These are phyloP conservation scores for Hypoxylon rubiginosum DNA, from an alignment of 2,329 filamentous ascomycete species.

Conservation along the genomic window DNA sequence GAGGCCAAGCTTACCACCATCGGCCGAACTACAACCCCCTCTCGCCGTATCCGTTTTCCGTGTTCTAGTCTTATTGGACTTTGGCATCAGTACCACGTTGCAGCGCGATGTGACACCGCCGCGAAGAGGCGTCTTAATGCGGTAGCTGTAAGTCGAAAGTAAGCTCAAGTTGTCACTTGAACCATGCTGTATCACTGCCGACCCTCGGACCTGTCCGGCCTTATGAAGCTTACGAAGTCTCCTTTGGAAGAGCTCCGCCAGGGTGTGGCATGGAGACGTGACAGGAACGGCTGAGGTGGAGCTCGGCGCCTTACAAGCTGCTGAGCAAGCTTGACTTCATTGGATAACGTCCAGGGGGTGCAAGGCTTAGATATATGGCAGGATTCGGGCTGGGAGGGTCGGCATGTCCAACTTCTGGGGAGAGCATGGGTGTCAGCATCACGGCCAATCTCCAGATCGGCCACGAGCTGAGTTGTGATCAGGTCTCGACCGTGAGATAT, in stretches of 20 bases:
- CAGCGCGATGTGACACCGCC: conserved; percentile 42
- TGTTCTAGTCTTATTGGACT: conserved; percentile 34
- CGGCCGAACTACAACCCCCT: conserved; percentile 31
- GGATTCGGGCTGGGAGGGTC: conserved; percentile 35
- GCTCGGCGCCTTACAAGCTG: conserved; percentile 46
- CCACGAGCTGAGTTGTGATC: conserved; percentile 37
- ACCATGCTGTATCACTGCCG: conserved; percentile 34
- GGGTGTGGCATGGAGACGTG: conserved; percentile 28
- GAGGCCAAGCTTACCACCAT: conserved; percentile 22
- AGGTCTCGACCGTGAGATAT: conserved; percentile 37
- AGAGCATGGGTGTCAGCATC: conserved; percentile 26
- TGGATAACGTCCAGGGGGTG: conserved; percentile 32
- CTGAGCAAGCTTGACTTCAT: conserved; percentile 44
- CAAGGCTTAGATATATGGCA: conserved; percentile 35
- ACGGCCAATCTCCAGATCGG: conserved; percentile 25
- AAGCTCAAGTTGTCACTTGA: conserved; percentile 34
- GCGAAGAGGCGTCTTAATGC: conserved; percentile 38
- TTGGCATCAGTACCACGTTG: conserved; percentile 40
- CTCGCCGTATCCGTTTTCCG: conserved; percentile 29
- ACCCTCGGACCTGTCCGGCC: conserved; percentile 34
- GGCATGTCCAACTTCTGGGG: conserved; percentile 36
- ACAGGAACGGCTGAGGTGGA: conserved; percentile 45
- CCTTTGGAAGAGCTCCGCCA: conserved; percentile 24
- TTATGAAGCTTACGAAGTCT: conserved; percentile 30
- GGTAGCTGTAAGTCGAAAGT: conserved; percentile 41